A percentile compares a stretch with the other conserved stretches of the same genome.
Conservation (phyloP, 2,329 filamentous ascomycete genomes). For the Septoria linicola region DNA sequence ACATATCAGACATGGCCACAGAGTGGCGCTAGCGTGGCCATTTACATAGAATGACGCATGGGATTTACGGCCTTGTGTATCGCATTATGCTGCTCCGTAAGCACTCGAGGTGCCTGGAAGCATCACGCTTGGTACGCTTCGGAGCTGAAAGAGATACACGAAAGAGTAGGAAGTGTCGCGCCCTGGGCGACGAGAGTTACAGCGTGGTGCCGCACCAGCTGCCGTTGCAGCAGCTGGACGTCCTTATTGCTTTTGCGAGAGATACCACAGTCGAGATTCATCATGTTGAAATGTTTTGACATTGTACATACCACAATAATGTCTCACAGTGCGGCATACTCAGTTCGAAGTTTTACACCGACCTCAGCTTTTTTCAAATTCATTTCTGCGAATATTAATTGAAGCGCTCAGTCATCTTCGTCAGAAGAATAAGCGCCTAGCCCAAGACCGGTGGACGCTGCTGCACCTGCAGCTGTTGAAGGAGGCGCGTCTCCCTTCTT, state of each 20-base stretch:
- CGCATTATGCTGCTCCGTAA: neutral
- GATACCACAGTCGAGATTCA: constrained; percentile 11
- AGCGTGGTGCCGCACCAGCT: neutral
- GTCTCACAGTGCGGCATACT: constrained; percentile 6
- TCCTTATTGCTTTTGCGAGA: constrained; percentile 1
- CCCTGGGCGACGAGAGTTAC: neutral
- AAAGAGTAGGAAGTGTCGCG: neutral
- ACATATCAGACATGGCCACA: neutral
- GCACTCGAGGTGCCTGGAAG: neutral
- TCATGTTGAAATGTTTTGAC: neutral
- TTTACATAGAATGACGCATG: neutral
- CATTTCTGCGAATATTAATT: too few relatives aligned
- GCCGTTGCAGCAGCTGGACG: neutral
- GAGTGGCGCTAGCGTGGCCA: neutral
- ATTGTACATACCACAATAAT: constrained; percentile 14
- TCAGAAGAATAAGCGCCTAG: constrained; percentile 47
- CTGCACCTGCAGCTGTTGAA: neutral
- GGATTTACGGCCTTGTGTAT: neutral
- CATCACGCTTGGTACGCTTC: neutral
- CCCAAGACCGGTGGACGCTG: constrained; percentile 37
- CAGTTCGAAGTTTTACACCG: too few relatives aligned
- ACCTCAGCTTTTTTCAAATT: too few relatives aligned
- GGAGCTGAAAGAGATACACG: neutral
- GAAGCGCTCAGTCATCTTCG: constrained; percentile 38
- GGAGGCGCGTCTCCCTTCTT: too few relatives aligned